Evolutionary conservation across 2,329 filamentous ascomycete species (phyloP), one percentile per base, ranked within the genome.

Genomic region (Geosmithia flava): DNA sequence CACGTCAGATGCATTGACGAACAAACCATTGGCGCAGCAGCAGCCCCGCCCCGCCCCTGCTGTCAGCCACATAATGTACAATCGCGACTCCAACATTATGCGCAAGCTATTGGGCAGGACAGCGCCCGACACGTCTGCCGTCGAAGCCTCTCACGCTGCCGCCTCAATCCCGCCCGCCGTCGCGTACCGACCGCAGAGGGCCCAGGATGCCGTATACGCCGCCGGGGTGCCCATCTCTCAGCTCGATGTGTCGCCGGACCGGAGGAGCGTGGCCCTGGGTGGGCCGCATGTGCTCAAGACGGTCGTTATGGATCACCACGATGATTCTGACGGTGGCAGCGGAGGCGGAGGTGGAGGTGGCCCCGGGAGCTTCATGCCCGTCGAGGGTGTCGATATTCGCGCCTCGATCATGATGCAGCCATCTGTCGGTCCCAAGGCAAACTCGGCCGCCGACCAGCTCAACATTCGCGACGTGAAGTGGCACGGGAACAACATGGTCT

Each of bases 401-500:
- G 67, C 74, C 15, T 66, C 72, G 17, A 80, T 83, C 49, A 68
- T 68, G 15, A 65, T 71, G 11, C 72, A 76, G 50, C 65, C 69
- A 45, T 59, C 67, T 4, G 62, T 71, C 23, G 58, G 57, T 0
- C 63, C 66, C 44, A 69, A 70, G 47, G 62, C 62, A 6, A 69
- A 63, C 46, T 63, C 65, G 19, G 60, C 58, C 8, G 62, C 65
- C 17, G 79, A 83, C 51, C 78, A 82, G 59, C 67, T 83, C 45
- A 80, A 78, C 37, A 81, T 83, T 52, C 74, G 75, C 54, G 76
- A 81, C 51, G 77, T 80, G 46, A 79, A 77, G 58, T 79, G 79
- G 71, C 68, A 74, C 29, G 68, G 65, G 49, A 69, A 72, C 52
- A 69, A 71, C 15, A 73, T 70, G 39, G 71, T 83, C 48, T 78